Conservation (phyloP, 768 basidiomycete genomes). For the Boletus sp. region DNA sequence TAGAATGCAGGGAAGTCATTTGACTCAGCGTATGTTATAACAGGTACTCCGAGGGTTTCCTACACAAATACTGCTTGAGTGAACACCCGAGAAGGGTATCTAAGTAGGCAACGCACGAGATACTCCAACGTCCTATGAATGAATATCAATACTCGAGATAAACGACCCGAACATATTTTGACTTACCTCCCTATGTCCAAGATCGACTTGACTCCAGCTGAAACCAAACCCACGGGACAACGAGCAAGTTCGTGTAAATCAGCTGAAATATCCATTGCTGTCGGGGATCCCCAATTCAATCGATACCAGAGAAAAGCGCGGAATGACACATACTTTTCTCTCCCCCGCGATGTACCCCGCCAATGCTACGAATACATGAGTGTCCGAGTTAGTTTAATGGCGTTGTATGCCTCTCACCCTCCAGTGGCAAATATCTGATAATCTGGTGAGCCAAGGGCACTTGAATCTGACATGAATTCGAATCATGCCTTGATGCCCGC, state of each 20-base stretch:
- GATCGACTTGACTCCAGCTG: conserved; percentile 93
- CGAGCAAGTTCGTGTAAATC: conserved; percentile 87
- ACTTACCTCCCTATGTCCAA: conserved; percentile 79
- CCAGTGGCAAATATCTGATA: conserved; percentile 85
- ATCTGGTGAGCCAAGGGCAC: conserved; percentile 6
- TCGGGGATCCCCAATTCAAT: neutral
- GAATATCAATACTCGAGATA: neutral
- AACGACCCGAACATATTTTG: neutral
- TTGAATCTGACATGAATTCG: neutral
- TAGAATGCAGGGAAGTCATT: conserved; percentile 96
- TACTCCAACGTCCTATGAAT: conserved; percentile 71
- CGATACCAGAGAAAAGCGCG: neutral
- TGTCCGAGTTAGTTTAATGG: neutral
- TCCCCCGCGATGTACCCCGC: conserved; percentile 80
- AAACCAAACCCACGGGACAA: conserved; percentile 89
- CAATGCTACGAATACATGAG: conserved; percentile 46
- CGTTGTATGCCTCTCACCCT: conserved; percentile 51
- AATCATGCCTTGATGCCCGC: conserved; percentile 77
- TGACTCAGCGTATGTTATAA: conserved; percentile 70
- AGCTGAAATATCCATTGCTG: conserved; percentile 94
- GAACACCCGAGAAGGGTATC: neutral
- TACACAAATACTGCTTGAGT: conserved; percentile 27
- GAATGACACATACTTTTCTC: conserved; percentile 49
- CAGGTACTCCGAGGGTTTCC: conserved; percentile 96
- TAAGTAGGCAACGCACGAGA: conserved; percentile 43